A percentile compares a stretch with the other conserved stretches of the same genome.
Evolutionary conservation across 495 filamentous ascomycete genomes (phyloP).

Genomic region (Copromyces sp.): DNA sequence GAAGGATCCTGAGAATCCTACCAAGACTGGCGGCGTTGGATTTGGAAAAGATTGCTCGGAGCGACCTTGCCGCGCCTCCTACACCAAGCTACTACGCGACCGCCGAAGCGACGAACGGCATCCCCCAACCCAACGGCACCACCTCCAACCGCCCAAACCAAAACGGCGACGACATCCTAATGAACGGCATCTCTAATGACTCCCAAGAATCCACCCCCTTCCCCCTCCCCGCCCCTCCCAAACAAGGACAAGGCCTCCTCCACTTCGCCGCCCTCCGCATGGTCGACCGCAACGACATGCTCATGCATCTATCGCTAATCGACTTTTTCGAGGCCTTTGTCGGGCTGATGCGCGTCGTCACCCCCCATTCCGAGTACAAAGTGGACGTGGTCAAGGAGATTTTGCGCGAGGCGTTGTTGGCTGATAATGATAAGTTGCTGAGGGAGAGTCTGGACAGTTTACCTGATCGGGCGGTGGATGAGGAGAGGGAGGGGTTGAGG

Average conservation of each 20-base stretch:
- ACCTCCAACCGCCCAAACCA: not conserved
- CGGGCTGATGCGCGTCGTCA: conserved; percentile 39
- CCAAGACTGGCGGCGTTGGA: conserved; percentile 55
- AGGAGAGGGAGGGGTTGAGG: conserved; percentile 31
- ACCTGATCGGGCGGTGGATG: conserved; percentile 33
- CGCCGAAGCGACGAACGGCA: not conserved
- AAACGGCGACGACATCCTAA: conserved; percentile 6
- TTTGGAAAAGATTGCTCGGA: conserved; percentile 48
- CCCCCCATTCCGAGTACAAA: conserved; percentile 28
- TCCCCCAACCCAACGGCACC: not conserved
- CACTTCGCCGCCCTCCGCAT: conserved; percentile 66
- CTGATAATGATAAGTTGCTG: conserved; percentile 34
- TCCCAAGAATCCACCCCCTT: not conserved
- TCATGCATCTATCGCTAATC: conserved; percentile 72
- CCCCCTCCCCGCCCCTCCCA: conserved; percentile 19
- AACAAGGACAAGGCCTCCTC: conserved; percentile 44
- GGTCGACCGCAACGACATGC: conserved; percentile 60
- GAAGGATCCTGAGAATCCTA: conserved; percentile 60
- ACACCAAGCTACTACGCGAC: conserved; percentile 37
- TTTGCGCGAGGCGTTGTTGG: conserved; percentile 25
- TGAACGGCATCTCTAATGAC: conserved; percentile 13
- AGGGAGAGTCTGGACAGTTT: conserved; percentile 30
- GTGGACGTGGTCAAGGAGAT: conserved; percentile 31
- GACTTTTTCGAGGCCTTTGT: conserved; percentile 65
- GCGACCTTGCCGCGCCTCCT: conserved; percentile 42